Base-by-base conservation (phyloP, 106 monocot genomes). In the Xerophyta viscosa region DNA sequence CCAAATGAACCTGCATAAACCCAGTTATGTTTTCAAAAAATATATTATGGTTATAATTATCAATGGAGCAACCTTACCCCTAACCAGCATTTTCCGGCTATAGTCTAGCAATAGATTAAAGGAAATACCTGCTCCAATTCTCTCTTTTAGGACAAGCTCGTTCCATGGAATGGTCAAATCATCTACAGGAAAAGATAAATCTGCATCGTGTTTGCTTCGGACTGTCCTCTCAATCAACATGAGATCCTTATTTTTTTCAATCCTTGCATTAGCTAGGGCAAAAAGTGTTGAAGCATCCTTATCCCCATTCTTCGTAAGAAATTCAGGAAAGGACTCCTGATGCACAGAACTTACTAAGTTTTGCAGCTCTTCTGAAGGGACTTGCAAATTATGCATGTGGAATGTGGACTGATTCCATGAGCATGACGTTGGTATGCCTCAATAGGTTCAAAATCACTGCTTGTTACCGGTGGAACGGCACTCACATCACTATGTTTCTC, bases 41-140 rank as follows among this genome's bases (percentile, higher is more conserved):
- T 7, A 46, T 20, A 1, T 46, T 6, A 5, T 33, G 33, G 5
- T 33, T 33, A 10, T 33, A 33, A 33, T 10, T 10, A 33, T 10
- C 33, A 33, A 33, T 6, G 10, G 33, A 10, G 5, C 33, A 33
- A n/a, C n/a, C n/a, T 77, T 46, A 19, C 20, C 46, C 46, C 6
- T 39, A 39, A 3, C 6, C 10, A 39, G 15, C 2, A 8, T 12
- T 33, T 33, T 6, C 11, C 11, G 5, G 15, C 43, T 14, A 27
- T 52, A 12, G 48, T 51, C 11, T 5, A 48, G 30, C 10, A 20
- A 31, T 13, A 45, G 44, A 59, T 45, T 11, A 13, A 48, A 20
- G 14, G 45, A 2, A 15, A 44, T 70, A 98, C 96, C 96, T 73
- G 96, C 96, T 36, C 96, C 96, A 66, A 98, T 98, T 60, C 63